Evolutionary conservation across 2,329 filamentous ascomycete genomes (phyloP).

Genomic region (Ophiostoma triangulosporum): DNA sequence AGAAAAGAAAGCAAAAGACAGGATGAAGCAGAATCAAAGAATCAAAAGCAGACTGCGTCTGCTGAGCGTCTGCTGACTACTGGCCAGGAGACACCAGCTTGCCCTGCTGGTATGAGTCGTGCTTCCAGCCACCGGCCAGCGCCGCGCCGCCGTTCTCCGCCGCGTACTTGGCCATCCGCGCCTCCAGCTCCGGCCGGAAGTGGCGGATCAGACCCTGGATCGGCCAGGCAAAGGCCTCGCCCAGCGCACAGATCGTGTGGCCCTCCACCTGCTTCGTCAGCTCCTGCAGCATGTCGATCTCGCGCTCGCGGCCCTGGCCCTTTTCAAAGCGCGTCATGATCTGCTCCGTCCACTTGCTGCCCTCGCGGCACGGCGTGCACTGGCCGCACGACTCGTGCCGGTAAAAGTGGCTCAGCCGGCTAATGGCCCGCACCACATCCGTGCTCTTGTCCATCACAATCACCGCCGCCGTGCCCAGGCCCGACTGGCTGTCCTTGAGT

Average conservation of each 20-base stretch:
- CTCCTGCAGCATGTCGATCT: conserved; percentile 99
- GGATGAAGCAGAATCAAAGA: neutral
- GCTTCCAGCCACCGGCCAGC: conserved; percentile 78
- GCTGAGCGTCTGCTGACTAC: conserved; percentile 6
- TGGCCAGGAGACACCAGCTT: conserved; percentile 70
- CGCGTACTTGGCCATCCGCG: conserved; percentile 71
- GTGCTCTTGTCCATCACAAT: conserved; percentile 99
- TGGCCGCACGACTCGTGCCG: conserved; percentile 97
- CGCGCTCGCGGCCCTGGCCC: conserved; percentile 72
- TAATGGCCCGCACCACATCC: conserved; percentile 88
- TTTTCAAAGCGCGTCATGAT: conserved; percentile 96
- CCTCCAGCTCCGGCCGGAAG: conserved; percentile 92
- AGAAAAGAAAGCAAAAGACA: neutral
- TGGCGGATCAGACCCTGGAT: conserved; percentile 96
- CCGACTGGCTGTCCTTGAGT: conserved; percentile 93
- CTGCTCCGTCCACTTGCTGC: conserved; percentile 97
- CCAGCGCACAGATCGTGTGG: conserved; percentile 92
- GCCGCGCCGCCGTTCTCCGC: conserved; percentile 58
- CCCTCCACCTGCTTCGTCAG: conserved; percentile 98
- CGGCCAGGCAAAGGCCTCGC: conserved; percentile 97
- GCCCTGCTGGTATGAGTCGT: conserved; percentile 61
- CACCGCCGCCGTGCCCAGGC: conserved; percentile 91
- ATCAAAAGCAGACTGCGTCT: conserved; percentile 3
- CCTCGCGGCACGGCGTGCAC: conserved; percentile 98
- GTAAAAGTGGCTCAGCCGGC: conserved; percentile 90